Percentiles rank a stretch among this genome's conserved stretches.
These are phyloP conservation scores for Ceriops tagal DNA, from an alignment of 345 rosid genomes.

Conservation along the genomic window DNA sequence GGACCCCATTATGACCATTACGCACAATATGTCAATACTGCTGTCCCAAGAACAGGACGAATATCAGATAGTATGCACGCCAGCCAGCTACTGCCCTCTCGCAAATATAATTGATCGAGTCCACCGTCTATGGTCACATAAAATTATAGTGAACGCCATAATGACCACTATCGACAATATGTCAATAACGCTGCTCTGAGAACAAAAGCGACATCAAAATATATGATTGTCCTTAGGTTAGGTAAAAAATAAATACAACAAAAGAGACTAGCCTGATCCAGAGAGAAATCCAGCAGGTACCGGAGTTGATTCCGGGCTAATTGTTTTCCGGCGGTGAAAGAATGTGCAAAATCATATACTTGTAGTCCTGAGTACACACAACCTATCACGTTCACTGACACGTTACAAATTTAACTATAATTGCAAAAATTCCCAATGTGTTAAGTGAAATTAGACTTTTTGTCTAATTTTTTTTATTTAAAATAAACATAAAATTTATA, in stretches of 20 bases:
- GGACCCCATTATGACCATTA: constrained; percentile 19
- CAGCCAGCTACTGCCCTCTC: no score
- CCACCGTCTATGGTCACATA: background rate
- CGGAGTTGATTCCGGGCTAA: constrained; percentile 40
- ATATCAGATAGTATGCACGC: background rate
- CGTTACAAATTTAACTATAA: no score
- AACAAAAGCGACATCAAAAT: constrained; percentile 5
- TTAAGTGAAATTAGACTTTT: no score
- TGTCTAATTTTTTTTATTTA: no score
- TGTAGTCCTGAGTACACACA: constrained; percentile 67
- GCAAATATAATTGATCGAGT: no score
- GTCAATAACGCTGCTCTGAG: constrained; percentile 1
- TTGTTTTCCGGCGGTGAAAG: constrained; percentile 44
- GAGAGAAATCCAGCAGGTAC: constrained; percentile 54
- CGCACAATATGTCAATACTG: background rate
- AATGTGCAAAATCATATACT: constrained; percentile 49
- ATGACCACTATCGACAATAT: constrained; percentile 8
- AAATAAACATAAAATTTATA: no score
- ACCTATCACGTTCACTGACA: constrained; percentile 67
- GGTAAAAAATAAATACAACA: constrained; percentile 12
- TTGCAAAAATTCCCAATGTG: no score
- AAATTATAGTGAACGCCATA: constrained; percentile 13
- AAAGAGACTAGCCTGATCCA: constrained; percentile 62
- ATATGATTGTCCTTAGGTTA: background rate
- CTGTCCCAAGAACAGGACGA: constrained; percentile 3